Evolutionary conservation across 441 rosid species (phyloP).

Genomic region (Adansonia rubrostipa): DNA sequence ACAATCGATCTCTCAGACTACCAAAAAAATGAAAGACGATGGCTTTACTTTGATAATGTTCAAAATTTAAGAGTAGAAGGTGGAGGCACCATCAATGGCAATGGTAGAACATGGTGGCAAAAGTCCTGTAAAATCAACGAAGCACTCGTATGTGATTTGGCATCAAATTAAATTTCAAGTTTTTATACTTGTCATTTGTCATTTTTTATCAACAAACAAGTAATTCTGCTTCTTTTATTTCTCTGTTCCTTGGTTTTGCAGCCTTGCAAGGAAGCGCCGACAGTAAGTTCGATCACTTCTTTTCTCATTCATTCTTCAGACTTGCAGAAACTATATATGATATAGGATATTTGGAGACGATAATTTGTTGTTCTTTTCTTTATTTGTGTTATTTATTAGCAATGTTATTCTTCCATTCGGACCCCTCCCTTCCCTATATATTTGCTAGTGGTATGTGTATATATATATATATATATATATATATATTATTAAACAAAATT

Average conservation of each 20-base stretch:
- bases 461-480: too few relatives aligned
- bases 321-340: too few relatives aligned
- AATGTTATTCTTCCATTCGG: too few relatives aligned
- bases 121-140: slow-evolving; percentile 85
- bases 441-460: too few relatives aligned
- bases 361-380: too few relatives aligned
- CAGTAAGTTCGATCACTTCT: slow-evolving; percentile 47
- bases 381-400: too few relatives aligned
- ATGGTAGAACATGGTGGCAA: slow-evolving; percentile 83
- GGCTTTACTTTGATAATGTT: slow-evolving; percentile 63
- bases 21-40: slow-evolving; percentile 43
- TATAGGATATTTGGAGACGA: background rate
- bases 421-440: too few relatives aligned
- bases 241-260: slow-evolving; percentile 34
- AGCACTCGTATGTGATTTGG: slow-evolving; percentile 47
- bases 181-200: background rate
- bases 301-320: background rate
- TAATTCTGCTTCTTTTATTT: background rate
- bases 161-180: background rate
- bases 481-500: background rate
- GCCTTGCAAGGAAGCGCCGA: slow-evolving; percentile 85
- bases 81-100: slow-evolving; percentile 83
- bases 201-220: background rate
- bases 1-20: slow-evolving; percentile 47
- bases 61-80: slow-evolving; percentile 65